Evolutionary conservation across 2,329 filamentous ascomycete genomes (phyloP).

Genomic region (Pleomassaria siparia): DNA sequence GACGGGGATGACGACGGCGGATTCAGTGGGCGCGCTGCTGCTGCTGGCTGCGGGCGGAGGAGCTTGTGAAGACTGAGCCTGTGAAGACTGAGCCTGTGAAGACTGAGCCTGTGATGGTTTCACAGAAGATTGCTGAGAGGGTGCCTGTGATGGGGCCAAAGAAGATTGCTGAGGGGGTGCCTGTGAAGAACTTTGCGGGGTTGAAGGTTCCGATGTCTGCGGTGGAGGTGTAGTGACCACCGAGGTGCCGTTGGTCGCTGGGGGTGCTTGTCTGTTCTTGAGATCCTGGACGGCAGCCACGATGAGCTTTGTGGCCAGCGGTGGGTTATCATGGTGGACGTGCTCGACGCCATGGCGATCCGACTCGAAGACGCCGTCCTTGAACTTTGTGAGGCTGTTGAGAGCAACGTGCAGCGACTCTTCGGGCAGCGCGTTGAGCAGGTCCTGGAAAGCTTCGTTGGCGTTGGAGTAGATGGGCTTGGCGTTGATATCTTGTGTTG

Average conservation of each 20-base stretch:
- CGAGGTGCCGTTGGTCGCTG: slow-evolving; percentile 27
- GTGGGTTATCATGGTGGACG: slow-evolving; percentile 62
- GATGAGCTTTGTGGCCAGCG: slow-evolving; percentile 63
- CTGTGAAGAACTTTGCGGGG: too few relatives aligned
- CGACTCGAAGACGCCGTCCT: slow-evolving; percentile 68
- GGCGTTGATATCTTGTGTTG: slow-evolving; percentile 18
- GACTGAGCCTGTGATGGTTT: background rate
- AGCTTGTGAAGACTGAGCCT: background rate
- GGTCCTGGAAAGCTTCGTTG: slow-evolving; percentile 54
- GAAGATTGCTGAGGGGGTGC: background rate
- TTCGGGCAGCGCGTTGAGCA: slow-evolving; percentile 59
- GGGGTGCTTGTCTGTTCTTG: slow-evolving; percentile 42
- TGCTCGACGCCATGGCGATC: slow-evolving; percentile 65
- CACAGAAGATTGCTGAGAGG: background rate
- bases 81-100: slow-evolving; percentile 1
- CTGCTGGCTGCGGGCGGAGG: slow-evolving; percentile 9
- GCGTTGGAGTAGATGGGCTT: slow-evolving; percentile 33
- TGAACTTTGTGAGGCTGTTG: slow-evolving; percentile 64
- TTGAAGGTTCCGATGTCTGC: background rate
- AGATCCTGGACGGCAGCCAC: slow-evolving; percentile 61
- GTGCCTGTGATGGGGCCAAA: background rate
- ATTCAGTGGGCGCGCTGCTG: slow-evolving; percentile 19
- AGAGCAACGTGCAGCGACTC: slow-evolving; percentile 67
- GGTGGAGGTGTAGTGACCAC: slow-evolving; percentile 2
- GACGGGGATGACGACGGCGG: slow-evolving; percentile 44